Conservation (phyloP, 805 yeast genomes). For the Wickerhamiella qilinensis region DNA sequence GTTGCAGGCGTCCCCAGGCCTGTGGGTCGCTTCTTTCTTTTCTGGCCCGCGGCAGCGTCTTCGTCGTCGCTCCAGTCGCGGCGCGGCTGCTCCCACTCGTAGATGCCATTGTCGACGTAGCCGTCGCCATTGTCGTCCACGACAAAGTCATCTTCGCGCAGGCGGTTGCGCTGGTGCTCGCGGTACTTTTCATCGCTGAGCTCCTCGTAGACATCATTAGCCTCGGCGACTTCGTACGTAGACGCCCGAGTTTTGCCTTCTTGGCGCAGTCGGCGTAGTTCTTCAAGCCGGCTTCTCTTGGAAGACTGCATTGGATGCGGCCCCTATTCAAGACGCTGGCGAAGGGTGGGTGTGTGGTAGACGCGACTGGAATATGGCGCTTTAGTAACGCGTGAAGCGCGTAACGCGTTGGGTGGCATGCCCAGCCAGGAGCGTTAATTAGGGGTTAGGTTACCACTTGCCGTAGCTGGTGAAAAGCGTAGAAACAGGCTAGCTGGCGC, state of each 20-base stretch:
- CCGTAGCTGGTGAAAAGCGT: too few relatives aligned
- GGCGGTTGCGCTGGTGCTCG: constrained; percentile 58
- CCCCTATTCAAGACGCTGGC: too few relatives aligned
- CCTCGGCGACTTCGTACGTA: constrained; percentile 33
- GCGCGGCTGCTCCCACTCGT: constrained; percentile 61
- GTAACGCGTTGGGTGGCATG: too few relatives aligned
- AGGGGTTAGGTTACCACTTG: too few relatives aligned
- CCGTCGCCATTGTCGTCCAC: constrained; percentile 92
- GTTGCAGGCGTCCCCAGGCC: constrained; percentile 21
- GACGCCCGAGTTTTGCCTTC: constrained; percentile 29
- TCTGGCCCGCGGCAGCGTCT: constrained; percentile 17
- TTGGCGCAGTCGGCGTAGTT: constrained; percentile 11
- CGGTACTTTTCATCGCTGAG: constrained; percentile 70
- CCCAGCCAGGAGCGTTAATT: too few relatives aligned
- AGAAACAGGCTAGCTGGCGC: too few relatives aligned
- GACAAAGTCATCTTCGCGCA: constrained; percentile 81
- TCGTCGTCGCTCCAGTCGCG: constrained; percentile 24
- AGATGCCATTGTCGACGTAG: constrained; percentile 82
- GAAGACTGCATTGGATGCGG: too few relatives aligned
- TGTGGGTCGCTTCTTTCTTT: constrained; percentile 14
- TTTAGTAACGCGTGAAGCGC: too few relatives aligned
- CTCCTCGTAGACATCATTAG: constrained; percentile 62
- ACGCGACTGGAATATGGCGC: too few relatives aligned
- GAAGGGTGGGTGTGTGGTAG: too few relatives aligned
- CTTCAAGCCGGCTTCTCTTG: constrained; percentile 1